These are phyloP conservation scores for Beauveria pseudobassiana DNA, from an alignment of 2,329 filamentous ascomycete species.

Conservation along the genomic window DNA sequence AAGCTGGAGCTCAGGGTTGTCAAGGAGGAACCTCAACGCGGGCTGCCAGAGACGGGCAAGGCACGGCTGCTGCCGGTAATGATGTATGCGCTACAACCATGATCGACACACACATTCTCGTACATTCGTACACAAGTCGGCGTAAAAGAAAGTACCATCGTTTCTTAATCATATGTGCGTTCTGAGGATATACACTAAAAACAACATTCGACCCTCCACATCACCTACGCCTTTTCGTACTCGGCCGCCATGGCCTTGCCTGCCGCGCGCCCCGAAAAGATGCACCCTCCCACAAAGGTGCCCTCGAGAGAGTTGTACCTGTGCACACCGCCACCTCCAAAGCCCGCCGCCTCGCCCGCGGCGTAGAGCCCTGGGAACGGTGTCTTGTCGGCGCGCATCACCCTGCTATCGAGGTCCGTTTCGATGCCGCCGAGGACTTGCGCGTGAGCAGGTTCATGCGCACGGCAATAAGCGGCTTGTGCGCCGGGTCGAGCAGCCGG, in stretches of 20 bases:
- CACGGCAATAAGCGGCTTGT: slow-evolving; percentile 54
- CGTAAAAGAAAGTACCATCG: neutral
- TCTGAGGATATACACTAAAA: neutral
- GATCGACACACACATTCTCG: neutral
- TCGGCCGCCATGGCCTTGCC: slow-evolving; percentile 48
- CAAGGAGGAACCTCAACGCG: slow-evolving; percentile 62
- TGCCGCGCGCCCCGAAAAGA: slow-evolving; percentile 52
- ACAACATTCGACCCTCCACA: no score
- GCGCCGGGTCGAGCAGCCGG: slow-evolving; percentile 42
- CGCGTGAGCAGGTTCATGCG: slow-evolving; percentile 53
- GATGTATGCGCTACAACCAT: slow-evolving; percentile 66
- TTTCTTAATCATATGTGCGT: neutral
- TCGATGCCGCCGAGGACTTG: slow-evolving; percentile 56
- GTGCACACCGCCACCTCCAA: slow-evolving; percentile 55
- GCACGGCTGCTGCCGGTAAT: slow-evolving; percentile 58
- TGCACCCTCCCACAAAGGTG: slow-evolving; percentile 55
- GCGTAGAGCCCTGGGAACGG: slow-evolving; percentile 50
- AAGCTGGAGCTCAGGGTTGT: slow-evolving; percentile 63
- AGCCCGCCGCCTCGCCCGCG: slow-evolving; percentile 53
- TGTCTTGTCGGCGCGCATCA: slow-evolving; percentile 41
- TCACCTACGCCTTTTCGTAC: slow-evolving; percentile 1
- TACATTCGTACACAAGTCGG: neutral
- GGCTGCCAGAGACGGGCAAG: slow-evolving; percentile 51
- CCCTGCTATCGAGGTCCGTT: slow-evolving; percentile 49
- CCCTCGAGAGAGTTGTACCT: slow-evolving; percentile 56